Conservation (phyloP, 345 rosid genomes). For the Erysimum cheiranthoides region DNA sequence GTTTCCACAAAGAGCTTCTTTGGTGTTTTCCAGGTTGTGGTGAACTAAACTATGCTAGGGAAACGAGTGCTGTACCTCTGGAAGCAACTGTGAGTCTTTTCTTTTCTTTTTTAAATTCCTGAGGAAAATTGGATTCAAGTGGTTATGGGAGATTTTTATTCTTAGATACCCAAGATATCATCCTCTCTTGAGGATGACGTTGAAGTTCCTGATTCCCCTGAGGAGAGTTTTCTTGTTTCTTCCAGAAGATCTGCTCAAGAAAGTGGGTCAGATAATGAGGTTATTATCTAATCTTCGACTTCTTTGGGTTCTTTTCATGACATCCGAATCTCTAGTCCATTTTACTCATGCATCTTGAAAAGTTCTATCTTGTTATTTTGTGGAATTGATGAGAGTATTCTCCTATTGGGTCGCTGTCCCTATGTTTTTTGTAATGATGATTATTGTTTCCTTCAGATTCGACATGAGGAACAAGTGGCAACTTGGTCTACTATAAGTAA, state of each 20-base stretch:
- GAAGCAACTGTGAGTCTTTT: conserved; percentile 50
- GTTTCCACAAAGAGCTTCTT: conserved; percentile 1
- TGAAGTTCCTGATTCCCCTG: conserved; percentile 61
- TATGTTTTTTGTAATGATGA: conserved; percentile 27
- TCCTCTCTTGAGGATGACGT: conserved; percentile 56
- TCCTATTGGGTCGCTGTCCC: conserved; percentile 18
- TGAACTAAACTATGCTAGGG: conserved; percentile 36
- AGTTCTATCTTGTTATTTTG: background rate
- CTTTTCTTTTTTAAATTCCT: background rate
- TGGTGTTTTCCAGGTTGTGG: conserved; percentile 47
- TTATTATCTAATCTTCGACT: background rate
- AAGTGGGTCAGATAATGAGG: conserved; percentile 47
- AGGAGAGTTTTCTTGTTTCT: conserved; percentile 45
- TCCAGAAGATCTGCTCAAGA: conserved; percentile 48
- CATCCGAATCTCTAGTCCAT: background rate
- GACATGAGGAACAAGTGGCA: conserved; percentile 40
- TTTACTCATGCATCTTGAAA: background rate
- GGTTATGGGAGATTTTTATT: conserved; percentile 39
- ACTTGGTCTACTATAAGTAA: conserved; percentile 47
- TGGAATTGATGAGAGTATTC: conserved; percentile 30
- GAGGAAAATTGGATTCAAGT: background rate
- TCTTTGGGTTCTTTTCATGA: conserved; percentile 1
- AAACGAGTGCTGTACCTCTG: conserved; percentile 22
- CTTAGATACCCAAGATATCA: conserved; percentile 40
- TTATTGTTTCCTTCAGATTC: conserved; percentile 34